Conservation (phyloP, 805 yeast genomes). For the Nakazawaea laoshanensis region DNA sequence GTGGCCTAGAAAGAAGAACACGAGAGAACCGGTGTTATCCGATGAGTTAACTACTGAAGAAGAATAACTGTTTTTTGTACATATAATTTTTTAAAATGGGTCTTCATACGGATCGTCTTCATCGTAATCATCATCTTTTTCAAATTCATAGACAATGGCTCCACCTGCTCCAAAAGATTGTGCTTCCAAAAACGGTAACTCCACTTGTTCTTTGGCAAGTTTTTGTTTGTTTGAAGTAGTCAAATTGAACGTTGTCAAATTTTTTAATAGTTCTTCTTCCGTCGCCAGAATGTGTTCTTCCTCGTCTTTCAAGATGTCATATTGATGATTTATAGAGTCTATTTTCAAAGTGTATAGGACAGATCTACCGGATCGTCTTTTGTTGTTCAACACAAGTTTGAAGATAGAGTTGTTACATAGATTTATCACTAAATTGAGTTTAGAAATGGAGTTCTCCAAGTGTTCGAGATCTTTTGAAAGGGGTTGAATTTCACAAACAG, state of each 20-base stretch:
- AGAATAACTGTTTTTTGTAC: neutral
- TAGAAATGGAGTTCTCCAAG: constrained; percentile 27
- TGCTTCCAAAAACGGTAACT: constrained; percentile 85
- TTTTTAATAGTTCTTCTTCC: constrained; percentile 51
- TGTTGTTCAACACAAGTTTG: constrained; percentile 46
- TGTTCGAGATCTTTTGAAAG: constrained; percentile 37
- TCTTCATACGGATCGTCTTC: constrained; percentile 98
- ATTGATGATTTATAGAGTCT: constrained; percentile 35
- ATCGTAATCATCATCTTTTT: constrained; percentile 95
- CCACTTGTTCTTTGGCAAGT: constrained; percentile 75
- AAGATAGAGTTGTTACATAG: constrained; percentile 37
- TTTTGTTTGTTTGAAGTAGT: constrained; percentile 69
- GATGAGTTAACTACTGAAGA: neutral
- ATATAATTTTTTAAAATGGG: constrained; percentile 51
- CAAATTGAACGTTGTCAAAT: constrained; percentile 81
- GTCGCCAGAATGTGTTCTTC: constrained; percentile 21
- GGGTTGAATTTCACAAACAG: constrained; percentile 59
- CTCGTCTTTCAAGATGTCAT: constrained; percentile 16
- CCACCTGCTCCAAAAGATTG: constrained; percentile 78
- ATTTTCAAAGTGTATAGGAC: constrained; percentile 45
- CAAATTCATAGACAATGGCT: constrained; percentile 92
- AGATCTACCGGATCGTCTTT: constrained; percentile 83
- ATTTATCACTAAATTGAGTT: constrained; percentile 41
- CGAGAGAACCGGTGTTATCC: constrained; percentile 28
- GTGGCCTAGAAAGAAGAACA: constrained; percentile 69